Evolutionary conservation across 192 early-diverging fungal species (phyloP), one percentile per base, ranked within the genome.

Genomic region (Diversispora epigaea): DNA sequence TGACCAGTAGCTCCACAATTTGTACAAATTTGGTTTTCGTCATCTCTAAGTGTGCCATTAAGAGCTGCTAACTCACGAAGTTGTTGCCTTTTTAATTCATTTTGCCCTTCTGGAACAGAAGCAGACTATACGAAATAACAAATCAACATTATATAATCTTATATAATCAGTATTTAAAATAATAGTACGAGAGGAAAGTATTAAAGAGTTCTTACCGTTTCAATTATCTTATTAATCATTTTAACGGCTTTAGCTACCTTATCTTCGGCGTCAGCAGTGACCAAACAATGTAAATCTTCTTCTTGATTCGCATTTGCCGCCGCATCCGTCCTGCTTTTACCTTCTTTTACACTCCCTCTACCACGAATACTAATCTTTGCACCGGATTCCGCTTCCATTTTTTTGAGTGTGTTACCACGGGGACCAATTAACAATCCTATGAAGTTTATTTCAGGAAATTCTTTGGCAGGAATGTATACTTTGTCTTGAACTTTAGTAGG

Each of bases 301-400:
- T 94, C 92, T 57, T 87, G 88, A 66, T 86, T 82, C 1, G 84
- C 73, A 57, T 81, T 84, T 0, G 83, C 79, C 6, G 82, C 81
- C 47, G 82, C 81, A 76, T 88, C 87, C 3, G 75, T 78, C 39
- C 84, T 62, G 14, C 86, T 88, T 84, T 88, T 95, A 14, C 97
- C 97, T 77, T 99, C 97, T 82, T 99, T 99, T 65, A 98, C 93
- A 9, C 95, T 96, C 12, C 97, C 97, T 52, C 89, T 87, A 47
- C 97, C 97, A 64, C 97, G 92, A 80, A 99, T 99, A 78, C 92
- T 94, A 73, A 99, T 96, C 77, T 98, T 98, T 50, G 93, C 91
- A 0, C 96, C 96, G 11, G 95, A 94, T 14, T 96, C 95, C 2
- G 91, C 76, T 78, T 98, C 95, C 86, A 99, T 95, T 77, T 95